Evolutionary conservation across 1,284 basidiomycete genomes (phyloP), one percentile per base, ranked within the genome.

Genomic region (Heimioporus punctisporus): DNA sequence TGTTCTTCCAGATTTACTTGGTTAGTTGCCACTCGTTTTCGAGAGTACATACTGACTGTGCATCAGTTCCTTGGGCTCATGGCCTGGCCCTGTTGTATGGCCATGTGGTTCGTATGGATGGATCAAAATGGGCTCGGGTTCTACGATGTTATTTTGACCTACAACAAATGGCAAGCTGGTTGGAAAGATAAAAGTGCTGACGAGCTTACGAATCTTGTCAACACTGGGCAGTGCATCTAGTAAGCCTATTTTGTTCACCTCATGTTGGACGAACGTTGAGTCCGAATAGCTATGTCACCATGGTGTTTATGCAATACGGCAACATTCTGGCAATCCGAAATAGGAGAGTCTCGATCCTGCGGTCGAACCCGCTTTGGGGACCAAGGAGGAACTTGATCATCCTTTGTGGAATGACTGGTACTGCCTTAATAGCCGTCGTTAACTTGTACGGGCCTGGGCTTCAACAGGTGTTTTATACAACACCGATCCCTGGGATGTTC

Each of bases 21-120:
- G 64, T 72, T 26, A 42, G 65, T 54, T 14, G 6, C 23, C 19
- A 26, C 48, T 34, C 8, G n/a, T 39, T 42, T 62, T 51, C 51
- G 14, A 42, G 52, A 34, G n/a, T 27, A 37, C 21, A 19, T 17
- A 31, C 53, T 54, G 17, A 52, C 45, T 19, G 15, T 48, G 15
- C 14, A 44, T 46, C 19, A 78, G 76, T 76, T 79, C 62, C 71
- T 75, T 5, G 76, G 76, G 5, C 64, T 79, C 24, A 77, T 77
- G 76, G 72, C 73, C 61, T 78, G 76, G 76, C 76, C 76, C 30
- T 75, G 72, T 41, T 73, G 72, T 8, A 76, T 76, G 74, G 62
- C 59, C 55, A 74, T 74, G 73, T 74, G 74, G 74, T 74, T 74
- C 57, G 56, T 72, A 14, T 74, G 61, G 59, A 75, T 76, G 73